Percentiles rank a stretch among this genome's conserved stretches.
Conservation (phyloP, 345 rosid species). For the Acer yangbiense region DNA sequence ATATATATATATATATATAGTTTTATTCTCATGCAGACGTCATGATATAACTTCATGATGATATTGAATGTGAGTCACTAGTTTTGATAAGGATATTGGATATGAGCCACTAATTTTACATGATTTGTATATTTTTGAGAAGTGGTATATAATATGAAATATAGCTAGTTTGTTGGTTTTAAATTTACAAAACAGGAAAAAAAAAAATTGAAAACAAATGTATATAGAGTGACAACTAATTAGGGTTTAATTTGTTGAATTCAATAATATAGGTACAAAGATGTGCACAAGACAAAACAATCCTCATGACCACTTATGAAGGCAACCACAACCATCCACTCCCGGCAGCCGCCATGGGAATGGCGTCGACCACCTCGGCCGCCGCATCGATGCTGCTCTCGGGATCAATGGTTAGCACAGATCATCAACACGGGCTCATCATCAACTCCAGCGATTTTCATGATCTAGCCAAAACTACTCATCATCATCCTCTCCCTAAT, state of each 20-base stretch:
- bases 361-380: slow-evolving; percentile 59
- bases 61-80: too few relatives aligned
- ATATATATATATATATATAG: too few relatives aligned
- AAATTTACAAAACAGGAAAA: too few relatives aligned
- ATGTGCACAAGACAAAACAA: slow-evolving; percentile 49
- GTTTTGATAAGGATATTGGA: too few relatives aligned
- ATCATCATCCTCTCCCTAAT: slow-evolving; percentile 19
- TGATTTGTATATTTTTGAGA: too few relatives aligned
- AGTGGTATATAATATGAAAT: too few relatives aligned
- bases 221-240: background rate
- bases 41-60: too few relatives aligned
- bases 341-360: slow-evolving; percentile 53
- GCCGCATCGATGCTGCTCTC: slow-evolving; percentile 56
- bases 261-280: slow-evolving; percentile 46
- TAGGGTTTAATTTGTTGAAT: too few relatives aligned
- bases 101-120: too few relatives aligned
- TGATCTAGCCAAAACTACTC: slow-evolving; percentile 26
- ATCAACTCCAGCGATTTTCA: slow-evolving; percentile 9
- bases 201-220: too few relatives aligned
- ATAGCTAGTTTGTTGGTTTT: too few relatives aligned
- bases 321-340: slow-evolving; percentile 62
- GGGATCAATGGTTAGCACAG: slow-evolving; percentile 50
- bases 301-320: slow-evolving; percentile 55
- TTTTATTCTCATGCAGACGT: too few relatives aligned
- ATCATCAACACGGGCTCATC: slow-evolving; percentile 30